Base-by-base conservation (phyloP, 1,284 basidiomycete species). In the Entoloma clypeatum region DNA sequence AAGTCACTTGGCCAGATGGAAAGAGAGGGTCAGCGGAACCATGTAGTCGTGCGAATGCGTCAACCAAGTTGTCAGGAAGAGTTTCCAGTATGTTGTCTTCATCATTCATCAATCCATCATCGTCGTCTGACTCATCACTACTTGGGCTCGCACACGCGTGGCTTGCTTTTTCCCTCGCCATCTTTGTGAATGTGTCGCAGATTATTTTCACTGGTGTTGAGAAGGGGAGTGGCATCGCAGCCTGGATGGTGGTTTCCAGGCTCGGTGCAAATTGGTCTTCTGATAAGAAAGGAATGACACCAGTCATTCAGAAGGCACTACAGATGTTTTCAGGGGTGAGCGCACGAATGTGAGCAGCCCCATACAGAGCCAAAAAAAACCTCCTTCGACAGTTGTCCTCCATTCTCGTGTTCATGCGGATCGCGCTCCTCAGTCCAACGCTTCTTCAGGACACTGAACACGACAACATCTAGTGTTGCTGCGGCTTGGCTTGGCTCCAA, bases 241-340 rank as follows among this genome's bases (percentile, higher is more conserved):
- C 18, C 29, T 32, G 38, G 18, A 32, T 17, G 7, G 38, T 31
- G 30, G 38, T 39, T 23, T 39, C 27, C 13, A 11, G 29, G 19
- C 38, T 39, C 1, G 38, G 38, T 7, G 38, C 27, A 26, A 39
- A 19, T 29, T 26, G 22, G 8, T 39, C 38, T 11, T 29, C 26
- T 19, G 11, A 5, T 16, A 38, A 10, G 26, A 38, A 29, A 18
- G 13, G 11, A 29, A 18, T 32, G 26, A 17, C 18, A 39, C 17
- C 10, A 32, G n/a, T n/a, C 26, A 36, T 29, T n/a, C 36, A 28
- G 22, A 38, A 38, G 17, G 36, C 36, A 2, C 5, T 14, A 3
- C 23, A 11, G 10, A 38, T 28, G 16, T 38, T 38, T 5, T 28
- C 16, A 8, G 36, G 16, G 16, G 24, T 38, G 16, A 38, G 36